Evolutionary conservation across 2,329 filamentous ascomycete genomes (phyloP).

Genomic region (Diaporthe nobilis): DNA sequence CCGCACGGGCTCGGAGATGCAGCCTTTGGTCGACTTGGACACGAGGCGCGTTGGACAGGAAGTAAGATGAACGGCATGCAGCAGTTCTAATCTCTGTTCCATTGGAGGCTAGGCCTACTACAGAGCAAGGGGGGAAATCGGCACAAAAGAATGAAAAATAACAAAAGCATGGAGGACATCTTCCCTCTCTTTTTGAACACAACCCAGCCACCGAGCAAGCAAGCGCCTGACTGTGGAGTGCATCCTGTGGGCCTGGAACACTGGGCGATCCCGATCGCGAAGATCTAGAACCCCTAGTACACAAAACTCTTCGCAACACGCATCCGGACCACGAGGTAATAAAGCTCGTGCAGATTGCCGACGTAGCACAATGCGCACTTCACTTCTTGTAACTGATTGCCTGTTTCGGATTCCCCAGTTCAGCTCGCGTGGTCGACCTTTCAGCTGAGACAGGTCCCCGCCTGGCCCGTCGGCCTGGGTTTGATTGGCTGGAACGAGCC

Average conservation of each 20-base stretch:
- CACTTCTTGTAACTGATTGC: constrained; percentile 2
- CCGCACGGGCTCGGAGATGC: not conserved
- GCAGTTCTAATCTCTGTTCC: not conserved
- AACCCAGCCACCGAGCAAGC: not conserved
- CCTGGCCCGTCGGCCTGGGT: not conserved
- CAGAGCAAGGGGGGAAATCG: not conserved
- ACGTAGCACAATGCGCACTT: constrained; percentile 11
- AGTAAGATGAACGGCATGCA: not conserved
- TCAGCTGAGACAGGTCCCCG: constrained; percentile 25
- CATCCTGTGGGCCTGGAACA: not conserved
- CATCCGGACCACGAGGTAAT: not conserved
- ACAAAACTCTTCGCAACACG: not conserved
- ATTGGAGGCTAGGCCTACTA: not conserved
- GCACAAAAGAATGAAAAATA: not conserved
- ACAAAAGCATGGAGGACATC: not conserved
- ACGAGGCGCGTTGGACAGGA: not conserved
- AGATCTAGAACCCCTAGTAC: constrained; percentile 2
- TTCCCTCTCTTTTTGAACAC: too few species aligned
- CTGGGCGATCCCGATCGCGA: not conserved
- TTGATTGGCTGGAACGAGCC: constrained; percentile 25
- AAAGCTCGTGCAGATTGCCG: constrained; percentile 17
- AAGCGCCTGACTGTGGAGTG: not conserved
- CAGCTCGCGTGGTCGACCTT: constrained; percentile 28
- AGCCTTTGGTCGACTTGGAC: not conserved
- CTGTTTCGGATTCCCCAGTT: constrained; percentile 18